These are phyloP conservation scores for Eutrema yunnanense DNA, from an alignment of 345 rosid genomes.

Conservation along the genomic window DNA sequence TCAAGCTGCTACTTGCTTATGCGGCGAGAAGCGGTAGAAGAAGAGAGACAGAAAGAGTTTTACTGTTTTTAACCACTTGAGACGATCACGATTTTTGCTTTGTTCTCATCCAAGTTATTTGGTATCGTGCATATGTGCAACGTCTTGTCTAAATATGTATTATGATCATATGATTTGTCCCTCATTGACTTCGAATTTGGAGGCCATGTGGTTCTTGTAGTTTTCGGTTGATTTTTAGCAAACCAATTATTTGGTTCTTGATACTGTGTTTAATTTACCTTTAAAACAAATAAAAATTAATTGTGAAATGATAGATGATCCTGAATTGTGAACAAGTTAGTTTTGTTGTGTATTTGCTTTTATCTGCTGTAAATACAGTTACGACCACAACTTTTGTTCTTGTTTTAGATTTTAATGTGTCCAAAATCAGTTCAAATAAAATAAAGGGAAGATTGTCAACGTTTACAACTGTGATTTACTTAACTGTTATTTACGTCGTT, in stretches of 20 bases:
- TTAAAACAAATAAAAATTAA: no score
- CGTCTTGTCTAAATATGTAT: background rate
- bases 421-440: no score
- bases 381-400: background rate
- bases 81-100: background rate
- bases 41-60: background rate
- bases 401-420: background rate
- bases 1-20: slow-evolving; percentile 82
- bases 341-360: background rate
- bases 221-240: background rate
- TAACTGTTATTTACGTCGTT: no score
- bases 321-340: background rate
- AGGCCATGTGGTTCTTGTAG: background rate
- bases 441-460: no score
- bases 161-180: background rate
- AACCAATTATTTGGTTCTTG: background rate
- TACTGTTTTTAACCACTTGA: background rate
- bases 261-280: background rate
- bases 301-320: no score
- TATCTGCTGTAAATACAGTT: background rate
- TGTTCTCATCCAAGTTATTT: background rate
- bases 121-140: background rate
- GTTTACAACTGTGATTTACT: no score
- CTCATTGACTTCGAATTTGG: background rate
- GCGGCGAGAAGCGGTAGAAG: slow-evolving; percentile 43